Evolutionary conservation across 2,329 filamentous ascomycete genomes (phyloP).

Genomic region (Laburnicola sp.): DNA sequence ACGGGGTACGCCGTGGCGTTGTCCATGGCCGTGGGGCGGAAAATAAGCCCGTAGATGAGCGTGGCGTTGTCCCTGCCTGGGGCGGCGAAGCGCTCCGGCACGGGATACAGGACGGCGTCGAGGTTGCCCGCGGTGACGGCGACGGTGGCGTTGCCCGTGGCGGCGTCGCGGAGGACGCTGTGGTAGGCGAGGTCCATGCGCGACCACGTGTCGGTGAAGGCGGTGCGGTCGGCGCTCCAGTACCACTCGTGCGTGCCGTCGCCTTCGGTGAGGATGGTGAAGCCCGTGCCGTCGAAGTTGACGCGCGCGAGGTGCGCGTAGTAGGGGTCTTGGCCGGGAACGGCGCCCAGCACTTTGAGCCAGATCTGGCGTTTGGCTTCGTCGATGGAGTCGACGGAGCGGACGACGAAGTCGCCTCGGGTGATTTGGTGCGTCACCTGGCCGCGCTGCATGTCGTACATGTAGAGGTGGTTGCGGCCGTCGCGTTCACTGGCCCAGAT

Average conservation of each 20-base stretch:
- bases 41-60: conserved; percentile 30
- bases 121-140: conserved; percentile 23
- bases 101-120: conserved; percentile 20
- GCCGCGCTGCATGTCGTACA: conserved; percentile 38
- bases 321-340: conserved; percentile 28
- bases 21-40: conserved; percentile 27
- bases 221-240: conserved; percentile 18
- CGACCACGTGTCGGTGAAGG: conserved; percentile 30
- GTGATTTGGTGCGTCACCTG: conserved; percentile 42
- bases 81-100: conserved; percentile 29
- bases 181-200: conserved; percentile 28
- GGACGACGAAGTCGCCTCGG: conserved; percentile 44
- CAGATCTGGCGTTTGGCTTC: conserved; percentile 25
- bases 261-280: conserved; percentile 29
- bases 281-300: conserved; percentile 31
- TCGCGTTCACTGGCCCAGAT: conserved; percentile 33
- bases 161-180: conserved; percentile 25
- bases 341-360: conserved; percentile 26
- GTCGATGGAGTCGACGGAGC: conserved; percentile 28
- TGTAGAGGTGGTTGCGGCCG: conserved; percentile 36
- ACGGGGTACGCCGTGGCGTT: conserved; percentile 31
- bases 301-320: conserved; percentile 31
- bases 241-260: conserved; percentile 28
- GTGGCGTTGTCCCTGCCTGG: conserved; percentile 30
- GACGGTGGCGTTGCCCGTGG: conserved; percentile 22